Base-by-base conservation (phyloP, 148 eudicot genomes). In the Tetragonia tetragonoides region DNA sequence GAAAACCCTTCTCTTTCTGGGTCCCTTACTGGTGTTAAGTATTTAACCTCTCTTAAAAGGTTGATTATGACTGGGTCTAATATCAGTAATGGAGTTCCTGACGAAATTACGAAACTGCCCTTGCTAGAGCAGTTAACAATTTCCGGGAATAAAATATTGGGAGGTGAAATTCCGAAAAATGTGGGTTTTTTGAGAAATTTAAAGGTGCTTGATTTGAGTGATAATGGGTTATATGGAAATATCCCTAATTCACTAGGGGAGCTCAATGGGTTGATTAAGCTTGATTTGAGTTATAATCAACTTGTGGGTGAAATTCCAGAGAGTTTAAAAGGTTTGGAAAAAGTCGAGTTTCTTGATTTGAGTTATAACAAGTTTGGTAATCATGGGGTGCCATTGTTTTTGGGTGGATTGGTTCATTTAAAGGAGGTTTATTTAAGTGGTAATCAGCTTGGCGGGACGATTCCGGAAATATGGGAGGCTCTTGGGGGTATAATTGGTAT, bases 391-490 rank as follows among this genome's bases (percentile, higher is more conserved):
- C 98, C 98, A 2, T 9, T 81, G 79, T 85, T 89, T 51, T 69
- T 92, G 34, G 81, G 84, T 15, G 87, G 89, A 69, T 88, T 94
- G 95, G 24, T 59, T 0, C 77, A 78, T 1, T 81, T 94, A 73
- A 91, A 68, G 66, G 97, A 88, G 77, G 74, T 94, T 49, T 82
- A 92, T 78, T 70, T 92, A 83, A 94, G 93, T 81, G 98, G 98
- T 75, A 94, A 94, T 74, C 47, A 40, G 3, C 81, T 94, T 0
- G 97, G 98, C 87, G 98, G 98, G 89, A 62, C 41, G 59, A 90
- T 94, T 66, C 98, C 97, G 66, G 95, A 94, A 70, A 94, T 94
- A 73, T 94, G 95, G 93, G 88, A 88, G 16, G 88, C 86, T 1
- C 88, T 94, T 0, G 79, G 87, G 92, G 92, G 92, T 62, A 77